phyloP scores from a whole-genome alignment of 331 rosid species.

The Malus hybrid region DNA sequence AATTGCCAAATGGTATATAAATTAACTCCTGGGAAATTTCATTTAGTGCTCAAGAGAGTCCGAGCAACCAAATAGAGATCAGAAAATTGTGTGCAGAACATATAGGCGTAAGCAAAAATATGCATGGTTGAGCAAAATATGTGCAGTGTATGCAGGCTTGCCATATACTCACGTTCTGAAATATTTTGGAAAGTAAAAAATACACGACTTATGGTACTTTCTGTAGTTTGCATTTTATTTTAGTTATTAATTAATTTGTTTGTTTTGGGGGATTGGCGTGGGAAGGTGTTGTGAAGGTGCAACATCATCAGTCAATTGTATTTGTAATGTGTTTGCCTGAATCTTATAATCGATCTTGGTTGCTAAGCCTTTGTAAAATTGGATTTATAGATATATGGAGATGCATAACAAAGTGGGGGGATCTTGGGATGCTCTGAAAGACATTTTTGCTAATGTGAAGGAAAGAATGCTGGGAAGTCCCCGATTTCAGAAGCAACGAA shows the following conservation, averaged over 20 bases:
- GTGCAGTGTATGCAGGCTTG: neutral
- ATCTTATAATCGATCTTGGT: neutral
- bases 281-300: neutral
- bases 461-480: neutral
- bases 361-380: neutral
- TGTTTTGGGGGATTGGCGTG: neutral
- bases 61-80: neutral
- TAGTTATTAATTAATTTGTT: neutral
- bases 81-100: neutral
- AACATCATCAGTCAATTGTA: neutral
- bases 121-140: neutral
- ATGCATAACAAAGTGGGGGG: neutral
- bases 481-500: neutral
- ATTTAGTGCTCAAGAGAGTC: neutral
- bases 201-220: neutral
- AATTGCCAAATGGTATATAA: neutral
- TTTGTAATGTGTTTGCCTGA: neutral
- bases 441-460: neutral
- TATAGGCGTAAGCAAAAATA: neutral
- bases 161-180: neutral
- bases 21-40: neutral
- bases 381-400: neutral
- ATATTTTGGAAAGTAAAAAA: neutral
- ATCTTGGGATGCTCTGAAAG: slow-evolving; percentile 2
- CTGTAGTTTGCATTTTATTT: neutral